phyloP scores from a whole-genome alignment of 1,284 basidiomycete genomes.

The Pseudozyma sp. region DNA sequence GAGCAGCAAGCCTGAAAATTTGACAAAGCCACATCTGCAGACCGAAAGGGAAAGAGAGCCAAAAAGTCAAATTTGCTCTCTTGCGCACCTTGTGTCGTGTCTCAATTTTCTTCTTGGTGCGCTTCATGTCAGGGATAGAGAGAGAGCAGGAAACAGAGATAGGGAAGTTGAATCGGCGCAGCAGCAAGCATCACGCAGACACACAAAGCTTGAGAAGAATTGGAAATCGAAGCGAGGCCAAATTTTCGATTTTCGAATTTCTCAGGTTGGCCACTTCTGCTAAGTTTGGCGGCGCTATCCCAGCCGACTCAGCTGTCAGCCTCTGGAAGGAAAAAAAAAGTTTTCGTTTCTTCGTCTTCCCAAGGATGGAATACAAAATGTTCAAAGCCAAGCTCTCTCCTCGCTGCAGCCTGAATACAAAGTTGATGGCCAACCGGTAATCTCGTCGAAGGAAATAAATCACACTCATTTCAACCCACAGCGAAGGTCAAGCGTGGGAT shows the following conservation, averaged over 20 bases:
- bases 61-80: too few species aligned
- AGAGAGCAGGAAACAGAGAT: background rate
- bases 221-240: background rate
- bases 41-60: too few species aligned
- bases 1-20: constrained; percentile 1
- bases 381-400: background rate
- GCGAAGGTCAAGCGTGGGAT: constrained; percentile 7
- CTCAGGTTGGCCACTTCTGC: background rate
- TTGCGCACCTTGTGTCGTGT: too few species aligned
- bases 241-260: background rate
- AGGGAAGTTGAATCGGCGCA: constrained; percentile 6
- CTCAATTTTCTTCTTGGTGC: too few species aligned
- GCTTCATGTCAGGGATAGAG: too few species aligned
- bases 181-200: background rate
- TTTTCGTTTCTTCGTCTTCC: constrained; percentile 17
- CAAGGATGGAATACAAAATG: constrained; percentile 2
- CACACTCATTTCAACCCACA: too few species aligned
- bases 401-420: background rate
- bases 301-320: constrained; percentile 17
- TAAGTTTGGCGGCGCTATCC: constrained; percentile 1
- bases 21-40: too few species aligned
- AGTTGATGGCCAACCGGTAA: too few species aligned
- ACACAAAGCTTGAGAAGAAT: constrained; percentile 4
- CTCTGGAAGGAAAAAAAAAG: constrained; percentile 23
- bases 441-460: too few species aligned